A percentile compares a stretch with the other conserved stretches of the same genome.
These are phyloP conservation scores for Penicillium desertorum DNA, from an alignment of 495 filamentous ascomycete species.

Conservation along the genomic window DNA sequence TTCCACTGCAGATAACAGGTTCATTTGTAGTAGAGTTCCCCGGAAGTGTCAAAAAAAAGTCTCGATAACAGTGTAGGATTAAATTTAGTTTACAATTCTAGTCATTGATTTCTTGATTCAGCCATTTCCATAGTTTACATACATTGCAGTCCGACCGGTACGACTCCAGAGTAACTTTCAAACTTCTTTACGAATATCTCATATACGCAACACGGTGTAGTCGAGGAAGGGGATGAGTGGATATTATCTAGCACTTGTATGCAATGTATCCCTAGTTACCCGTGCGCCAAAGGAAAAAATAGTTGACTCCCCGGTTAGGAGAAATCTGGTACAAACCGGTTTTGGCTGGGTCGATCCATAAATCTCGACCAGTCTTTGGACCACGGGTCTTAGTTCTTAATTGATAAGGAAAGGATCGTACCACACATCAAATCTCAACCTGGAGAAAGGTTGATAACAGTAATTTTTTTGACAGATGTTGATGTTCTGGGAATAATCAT, in stretches of 20 bases:
- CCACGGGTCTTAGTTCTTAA: neutral
- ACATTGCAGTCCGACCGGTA: neutral
- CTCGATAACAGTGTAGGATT: slow-evolving; percentile 10
- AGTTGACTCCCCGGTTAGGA: neutral
- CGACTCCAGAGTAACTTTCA: neutral
- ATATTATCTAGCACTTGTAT: slow-evolving; percentile 12
- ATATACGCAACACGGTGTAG: neutral
- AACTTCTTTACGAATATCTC: neutral
- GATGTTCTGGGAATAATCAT: neutral
- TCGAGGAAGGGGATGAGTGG: slow-evolving; percentile 8
- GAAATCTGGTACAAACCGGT: neutral
- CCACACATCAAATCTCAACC: neutral
- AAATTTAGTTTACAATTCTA: neutral
- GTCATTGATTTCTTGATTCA: neutral
- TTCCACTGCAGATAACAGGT: neutral
- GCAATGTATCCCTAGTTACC: slow-evolving; percentile 12
- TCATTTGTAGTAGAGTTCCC: neutral
- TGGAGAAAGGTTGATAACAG: no score
- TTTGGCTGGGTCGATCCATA: slow-evolving; percentile 8
- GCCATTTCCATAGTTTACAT: neutral
- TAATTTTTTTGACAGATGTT: neutral
- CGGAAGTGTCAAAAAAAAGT: neutral
- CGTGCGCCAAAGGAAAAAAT: neutral
- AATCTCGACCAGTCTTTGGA: neutral
- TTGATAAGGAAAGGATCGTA: slow-evolving; percentile 3